These are phyloP conservation scores for Ophiocordyceps sinensis DNA, from an alignment of 2,329 filamentous ascomycete species.

Conservation along the genomic window DNA sequence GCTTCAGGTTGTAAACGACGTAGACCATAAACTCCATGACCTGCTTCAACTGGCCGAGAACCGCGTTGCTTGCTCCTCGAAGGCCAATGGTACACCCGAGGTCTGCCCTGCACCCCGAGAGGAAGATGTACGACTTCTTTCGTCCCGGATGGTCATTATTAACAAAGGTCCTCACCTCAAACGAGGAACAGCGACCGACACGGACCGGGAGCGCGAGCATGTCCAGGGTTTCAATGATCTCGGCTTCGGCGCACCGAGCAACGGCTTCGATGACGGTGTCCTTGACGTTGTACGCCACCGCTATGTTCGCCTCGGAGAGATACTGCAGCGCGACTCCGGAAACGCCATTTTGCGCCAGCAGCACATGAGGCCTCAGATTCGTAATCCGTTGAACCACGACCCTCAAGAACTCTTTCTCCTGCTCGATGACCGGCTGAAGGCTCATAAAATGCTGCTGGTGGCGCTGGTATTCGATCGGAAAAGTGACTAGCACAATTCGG, in stretches of 20 bases:
- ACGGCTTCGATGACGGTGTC: slow-evolving; percentile 91
- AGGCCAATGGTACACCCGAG: slow-evolving; percentile 91
- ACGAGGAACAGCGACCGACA: slow-evolving; percentile 68
- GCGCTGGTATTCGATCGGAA: slow-evolving; percentile 89
- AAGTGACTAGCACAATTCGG: slow-evolving; percentile 82
- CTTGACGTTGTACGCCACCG: slow-evolving; percentile 94
- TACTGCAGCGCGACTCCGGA: slow-evolving; percentile 83
- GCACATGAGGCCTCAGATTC: slow-evolving; percentile 66
- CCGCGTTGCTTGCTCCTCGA: slow-evolving; percentile 59
- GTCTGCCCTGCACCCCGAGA: slow-evolving; percentile 79
- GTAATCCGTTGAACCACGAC: slow-evolving; percentile 88
- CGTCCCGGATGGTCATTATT: slow-evolving; percentile 57
- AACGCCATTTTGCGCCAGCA: slow-evolving; percentile 87
- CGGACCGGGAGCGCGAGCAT: slow-evolving; percentile 64
- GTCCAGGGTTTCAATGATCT: slow-evolving; percentile 88
- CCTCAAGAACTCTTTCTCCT: slow-evolving; percentile 85
- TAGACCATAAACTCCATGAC: slow-evolving; percentile 99
- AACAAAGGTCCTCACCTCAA: slow-evolving; percentile 92
- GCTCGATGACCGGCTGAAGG: slow-evolving; percentile 86
- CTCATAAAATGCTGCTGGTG: slow-evolving; percentile 92
- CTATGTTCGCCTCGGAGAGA: slow-evolving; percentile 75
- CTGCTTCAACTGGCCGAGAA: slow-evolving; percentile 68
- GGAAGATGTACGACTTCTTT: slow-evolving; percentile 91
- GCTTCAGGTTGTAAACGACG: slow-evolving; percentile 91
- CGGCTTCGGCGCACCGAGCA: slow-evolving; percentile 78